Percentiles rank a stretch among this genome's conserved stretches.
phyloP scores from a whole-genome alignment of 2,329 filamentous ascomycete species.

The Moelleriella libera region DNA sequence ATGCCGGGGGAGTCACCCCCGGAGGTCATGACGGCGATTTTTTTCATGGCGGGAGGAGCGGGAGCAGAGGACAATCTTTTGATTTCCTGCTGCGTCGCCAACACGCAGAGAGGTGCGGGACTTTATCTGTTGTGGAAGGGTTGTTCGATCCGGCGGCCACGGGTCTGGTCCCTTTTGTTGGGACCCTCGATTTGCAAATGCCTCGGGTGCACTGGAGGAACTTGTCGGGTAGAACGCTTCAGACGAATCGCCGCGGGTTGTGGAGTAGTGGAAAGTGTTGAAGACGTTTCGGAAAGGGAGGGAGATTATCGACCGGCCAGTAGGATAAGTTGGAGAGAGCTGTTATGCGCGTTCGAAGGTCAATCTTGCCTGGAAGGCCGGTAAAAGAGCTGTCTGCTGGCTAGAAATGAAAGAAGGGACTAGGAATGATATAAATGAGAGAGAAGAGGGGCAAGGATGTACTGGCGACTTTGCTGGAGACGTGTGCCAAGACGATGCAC shows the following conservation, averaged over 20 bases:
- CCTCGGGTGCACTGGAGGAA: too few relatives aligned
- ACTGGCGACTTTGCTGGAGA: neutral
- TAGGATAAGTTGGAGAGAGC: conserved; percentile 13
- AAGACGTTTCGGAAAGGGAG: conserved; percentile 13
- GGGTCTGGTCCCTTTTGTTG: too few relatives aligned
- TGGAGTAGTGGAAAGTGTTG: conserved; percentile 10
- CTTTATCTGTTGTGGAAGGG: neutral
- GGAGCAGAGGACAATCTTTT: neutral
- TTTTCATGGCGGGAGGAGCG: conserved; percentile 29
- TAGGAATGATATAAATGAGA: neutral
- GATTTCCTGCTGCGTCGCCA: conserved; percentile 3
- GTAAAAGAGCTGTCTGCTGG: neutral
- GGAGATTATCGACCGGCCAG: conserved; percentile 15
- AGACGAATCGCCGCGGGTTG: too few relatives aligned
- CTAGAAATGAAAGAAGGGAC: neutral
- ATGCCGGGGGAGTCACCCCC: conserved; percentile 91
- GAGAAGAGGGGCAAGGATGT: neutral
- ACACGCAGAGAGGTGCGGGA: neutral
- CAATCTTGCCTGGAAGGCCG: neutral
- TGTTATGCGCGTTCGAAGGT: conserved; percentile 12
- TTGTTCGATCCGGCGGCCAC: too few relatives aligned
- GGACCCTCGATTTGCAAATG: neutral
- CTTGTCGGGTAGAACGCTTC: too few relatives aligned
- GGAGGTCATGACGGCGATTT: conserved; percentile 86
- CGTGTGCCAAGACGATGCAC: neutral